These are phyloP conservation scores for Podila verticillata DNA, from an alignment of 192 early-diverging fungal species.

Conservation along the genomic window DNA sequence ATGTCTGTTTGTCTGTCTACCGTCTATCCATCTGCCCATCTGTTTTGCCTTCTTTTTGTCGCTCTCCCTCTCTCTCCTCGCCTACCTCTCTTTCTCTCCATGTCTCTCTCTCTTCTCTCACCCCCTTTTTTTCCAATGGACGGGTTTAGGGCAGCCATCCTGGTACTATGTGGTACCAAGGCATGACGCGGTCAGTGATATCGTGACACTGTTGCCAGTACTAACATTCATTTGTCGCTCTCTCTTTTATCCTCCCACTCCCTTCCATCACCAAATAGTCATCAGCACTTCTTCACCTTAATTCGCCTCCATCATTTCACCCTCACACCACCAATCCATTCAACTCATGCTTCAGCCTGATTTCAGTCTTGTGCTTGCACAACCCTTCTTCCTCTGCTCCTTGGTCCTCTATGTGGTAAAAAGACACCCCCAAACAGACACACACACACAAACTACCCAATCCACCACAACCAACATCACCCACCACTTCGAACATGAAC, in stretches of 20 bases:
- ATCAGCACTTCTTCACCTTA: background rate
- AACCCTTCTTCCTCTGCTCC: constrained; percentile 45
- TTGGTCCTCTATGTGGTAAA: constrained; percentile 42
- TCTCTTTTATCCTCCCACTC: background rate
- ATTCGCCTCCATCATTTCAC: background rate
- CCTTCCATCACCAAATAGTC: background rate
- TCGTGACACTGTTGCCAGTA: background rate
- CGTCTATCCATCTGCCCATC: background rate
- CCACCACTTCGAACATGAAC: background rate
- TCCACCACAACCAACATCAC: background rate
- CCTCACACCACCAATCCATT: background rate
- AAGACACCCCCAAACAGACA: background rate
- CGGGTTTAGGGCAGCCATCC: constrained; percentile 4
- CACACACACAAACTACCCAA: background rate
- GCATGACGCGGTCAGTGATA: no score
- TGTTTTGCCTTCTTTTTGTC: background rate
- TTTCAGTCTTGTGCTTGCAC: constrained; percentile 24
- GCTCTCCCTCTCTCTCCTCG: background rate
- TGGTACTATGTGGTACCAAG: no score
- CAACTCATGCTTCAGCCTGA: constrained; percentile 20
- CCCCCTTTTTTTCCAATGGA: no score
- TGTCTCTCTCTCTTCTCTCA: background rate
- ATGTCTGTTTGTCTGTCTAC: no score
- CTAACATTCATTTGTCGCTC: background rate
- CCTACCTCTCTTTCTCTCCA: background rate